Evolutionary conservation across 2,329 filamentous ascomycete genomes (phyloP).

Genomic region (Trichoderma pleuroti): DNA sequence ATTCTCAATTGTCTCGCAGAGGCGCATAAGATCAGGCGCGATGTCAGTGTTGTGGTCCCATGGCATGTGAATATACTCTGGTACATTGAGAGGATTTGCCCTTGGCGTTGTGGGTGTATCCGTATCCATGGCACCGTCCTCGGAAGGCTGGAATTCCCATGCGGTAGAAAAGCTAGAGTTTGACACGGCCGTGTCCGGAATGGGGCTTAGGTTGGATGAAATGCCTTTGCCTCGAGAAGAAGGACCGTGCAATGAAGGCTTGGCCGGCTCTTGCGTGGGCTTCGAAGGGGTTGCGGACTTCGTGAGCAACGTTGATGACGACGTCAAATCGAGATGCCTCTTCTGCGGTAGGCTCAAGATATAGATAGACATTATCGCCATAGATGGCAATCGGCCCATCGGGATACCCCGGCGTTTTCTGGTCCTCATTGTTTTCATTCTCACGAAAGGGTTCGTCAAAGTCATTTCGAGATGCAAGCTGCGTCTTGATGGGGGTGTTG

Average conservation of each 20-base stretch:
- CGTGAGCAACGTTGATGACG: slow-evolving; percentile 78
- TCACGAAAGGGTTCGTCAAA: slow-evolving; percentile 56
- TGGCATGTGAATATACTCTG: slow-evolving; percentile 81
- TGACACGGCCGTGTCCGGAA: slow-evolving; percentile 55
- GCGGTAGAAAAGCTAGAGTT: slow-evolving; percentile 58
- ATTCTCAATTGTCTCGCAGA: slow-evolving; percentile 74
- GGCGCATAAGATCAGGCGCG: slow-evolving; percentile 67
- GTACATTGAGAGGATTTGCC: slow-evolving; percentile 49
- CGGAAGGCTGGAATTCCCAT: slow-evolving; percentile 50
- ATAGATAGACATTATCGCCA: slow-evolving; percentile 71
- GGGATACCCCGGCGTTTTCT: slow-evolving; percentile 78
- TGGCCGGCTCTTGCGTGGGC: slow-evolving; percentile 26
- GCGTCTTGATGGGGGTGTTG: slow-evolving; percentile 53
- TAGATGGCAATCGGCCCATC: slow-evolving; percentile 81
- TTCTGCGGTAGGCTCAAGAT: slow-evolving; percentile 73
- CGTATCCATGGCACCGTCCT: slow-evolving; percentile 38
- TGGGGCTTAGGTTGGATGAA: slow-evolving; percentile 33
- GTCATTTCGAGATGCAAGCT: slow-evolving; percentile 57
- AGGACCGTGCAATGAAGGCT: slow-evolving; percentile 4
- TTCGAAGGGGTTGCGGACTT: slow-evolving; percentile 73
- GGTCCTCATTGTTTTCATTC: slow-evolving; percentile 70
- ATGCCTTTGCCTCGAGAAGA: slow-evolving; percentile 6
- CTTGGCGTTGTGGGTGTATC: slow-evolving; percentile 56
- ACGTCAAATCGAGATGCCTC: slow-evolving; percentile 77
- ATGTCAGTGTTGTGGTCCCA: slow-evolving; percentile 92